These are phyloP conservation scores for Polytrichum commune DNA, from an alignment of 225 moss, liverwort and hornwort species.

Conservation along the genomic window DNA sequence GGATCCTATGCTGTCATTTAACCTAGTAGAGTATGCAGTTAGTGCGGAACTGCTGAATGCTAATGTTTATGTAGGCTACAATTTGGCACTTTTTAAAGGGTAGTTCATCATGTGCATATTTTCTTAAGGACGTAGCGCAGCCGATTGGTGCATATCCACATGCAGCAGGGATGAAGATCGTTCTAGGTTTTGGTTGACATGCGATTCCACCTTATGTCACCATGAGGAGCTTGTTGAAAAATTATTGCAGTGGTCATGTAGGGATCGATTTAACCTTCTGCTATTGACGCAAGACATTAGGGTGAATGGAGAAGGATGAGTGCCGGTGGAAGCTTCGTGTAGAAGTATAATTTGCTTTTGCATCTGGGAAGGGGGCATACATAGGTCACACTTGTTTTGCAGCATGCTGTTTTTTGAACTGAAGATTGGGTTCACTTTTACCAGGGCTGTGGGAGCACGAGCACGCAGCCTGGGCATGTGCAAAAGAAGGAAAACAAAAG, in stretches of 20 bases:
- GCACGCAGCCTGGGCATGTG: slow-evolving; percentile 86
- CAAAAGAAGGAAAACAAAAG: slow-evolving; percentile 25
- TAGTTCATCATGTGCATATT: too few relatives aligned
- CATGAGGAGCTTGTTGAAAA: too few relatives aligned
- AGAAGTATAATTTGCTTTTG: neutral
- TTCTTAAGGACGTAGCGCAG: too few relatives aligned
- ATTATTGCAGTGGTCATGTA: neutral
- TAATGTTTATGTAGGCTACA: too few relatives aligned
- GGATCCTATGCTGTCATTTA: too few relatives aligned
- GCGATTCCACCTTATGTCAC: too few relatives aligned
- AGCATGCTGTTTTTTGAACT: neutral
- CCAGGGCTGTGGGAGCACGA: slow-evolving; percentile 51
- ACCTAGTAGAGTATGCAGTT: too few relatives aligned
- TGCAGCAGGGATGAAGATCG: too few relatives aligned
- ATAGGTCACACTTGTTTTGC: neutral
- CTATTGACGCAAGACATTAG: neutral
- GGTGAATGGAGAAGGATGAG: neutral
- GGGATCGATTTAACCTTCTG: neutral
- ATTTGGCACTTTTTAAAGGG: too few relatives aligned
- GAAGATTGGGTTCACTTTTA: slow-evolving; percentile 9
- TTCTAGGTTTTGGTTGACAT: too few relatives aligned
- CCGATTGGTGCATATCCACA: too few relatives aligned
- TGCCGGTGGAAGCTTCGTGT: neutral
- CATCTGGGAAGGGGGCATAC: slow-evolving; percentile 1
- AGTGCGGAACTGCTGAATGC: too few relatives aligned